These are phyloP conservation scores for Nannochloris sp. DNA, from an alignment of 139 green algal genomes.

Conservation along the genomic window DNA sequence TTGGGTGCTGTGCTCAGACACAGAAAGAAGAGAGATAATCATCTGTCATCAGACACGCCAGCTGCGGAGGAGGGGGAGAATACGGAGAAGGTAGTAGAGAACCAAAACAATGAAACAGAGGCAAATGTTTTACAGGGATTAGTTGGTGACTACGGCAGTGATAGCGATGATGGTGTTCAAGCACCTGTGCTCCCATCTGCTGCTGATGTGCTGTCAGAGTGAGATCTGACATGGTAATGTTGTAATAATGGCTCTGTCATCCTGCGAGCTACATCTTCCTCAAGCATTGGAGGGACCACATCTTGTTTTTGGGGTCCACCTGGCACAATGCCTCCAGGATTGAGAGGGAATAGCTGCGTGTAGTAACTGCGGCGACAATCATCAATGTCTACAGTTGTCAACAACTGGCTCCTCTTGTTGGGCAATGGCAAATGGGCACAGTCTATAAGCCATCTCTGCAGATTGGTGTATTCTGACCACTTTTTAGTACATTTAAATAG, in stretches of 20 bases:
- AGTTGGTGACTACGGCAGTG: neutral
- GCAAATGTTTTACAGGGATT: neutral
- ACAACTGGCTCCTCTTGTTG: neutral
- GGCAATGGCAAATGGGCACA: conserved; percentile 49
- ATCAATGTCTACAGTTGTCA: conserved; percentile 69
- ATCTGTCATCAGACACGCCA: no score
- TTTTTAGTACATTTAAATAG: conserved; percentile 82
- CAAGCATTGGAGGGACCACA: neutral
- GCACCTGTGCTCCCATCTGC: conserved; percentile 5
- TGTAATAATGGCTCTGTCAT: neutral
- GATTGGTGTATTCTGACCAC: conserved; percentile 64
- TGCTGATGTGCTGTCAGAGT: neutral
- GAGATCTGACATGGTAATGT: neutral
- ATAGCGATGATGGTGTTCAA: neutral
- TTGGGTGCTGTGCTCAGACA: no score
- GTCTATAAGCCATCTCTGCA: conserved; percentile 65
- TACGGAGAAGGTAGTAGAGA: neutral
- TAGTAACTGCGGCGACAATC: conserved; percentile 67
- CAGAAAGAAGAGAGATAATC: no score
- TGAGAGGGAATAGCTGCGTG: conserved; percentile 81
- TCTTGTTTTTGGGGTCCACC: conserved; percentile 36
- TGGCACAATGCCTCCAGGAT: conserved; percentile 79
- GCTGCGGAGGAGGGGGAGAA: neutral
- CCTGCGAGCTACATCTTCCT: neutral
- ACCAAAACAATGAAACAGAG: neutral